Conservation (phyloP, 495 filamentous ascomycete species). For the Cairneyella variabilis region DNA sequence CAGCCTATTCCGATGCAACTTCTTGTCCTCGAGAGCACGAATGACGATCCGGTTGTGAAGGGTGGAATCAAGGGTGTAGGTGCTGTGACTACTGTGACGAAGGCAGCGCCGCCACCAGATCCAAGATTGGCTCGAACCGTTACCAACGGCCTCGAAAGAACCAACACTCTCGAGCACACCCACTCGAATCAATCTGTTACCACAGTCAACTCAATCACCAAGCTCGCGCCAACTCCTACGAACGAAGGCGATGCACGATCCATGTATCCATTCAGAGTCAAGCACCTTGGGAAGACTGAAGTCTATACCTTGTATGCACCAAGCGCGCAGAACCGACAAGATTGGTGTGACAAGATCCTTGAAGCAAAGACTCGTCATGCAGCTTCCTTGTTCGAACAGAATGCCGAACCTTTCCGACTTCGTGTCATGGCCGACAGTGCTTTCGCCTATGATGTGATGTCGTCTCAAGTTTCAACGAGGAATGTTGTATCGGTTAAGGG, state of each 20-base stretch:
- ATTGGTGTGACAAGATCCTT: conserved; percentile 92
- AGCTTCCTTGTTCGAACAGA: conserved; percentile 80
- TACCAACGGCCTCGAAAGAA: conserved; percentile 40
- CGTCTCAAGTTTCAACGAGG: conserved; percentile 20
- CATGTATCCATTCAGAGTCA: conserved; percentile 91
- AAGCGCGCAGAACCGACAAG: conserved; percentile 64
- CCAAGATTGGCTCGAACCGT: conserved; percentile 19
- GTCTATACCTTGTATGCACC: conserved; percentile 85
- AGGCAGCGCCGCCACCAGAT: conserved; percentile 43
- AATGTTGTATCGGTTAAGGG: conserved; percentile 60
- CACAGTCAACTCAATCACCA: conserved; percentile 38
- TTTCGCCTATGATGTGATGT: conserved; percentile 76
- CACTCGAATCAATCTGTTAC: conserved; percentile 49
- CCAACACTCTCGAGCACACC: conserved; percentile 59
- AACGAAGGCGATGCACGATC: conserved; percentile 67
- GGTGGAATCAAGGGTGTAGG: conserved; percentile 73
- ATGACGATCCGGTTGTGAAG: conserved; percentile 87
- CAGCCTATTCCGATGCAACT: conserved; percentile 96
- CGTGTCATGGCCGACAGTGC: conserved; percentile 89
- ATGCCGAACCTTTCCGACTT: conserved; percentile 92
- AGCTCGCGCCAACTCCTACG: conserved; percentile 39
- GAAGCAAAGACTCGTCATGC: conserved; percentile 94
- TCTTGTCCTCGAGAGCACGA: conserved; percentile 82
- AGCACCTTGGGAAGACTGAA: conserved; percentile 85
- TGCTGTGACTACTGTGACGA: conserved; percentile 54